Evolutionary conservation across 164 flowering plant species (phyloP), one percentile per base, ranked within the genome.

Genomic region (Liquidambar formosana): DNA sequence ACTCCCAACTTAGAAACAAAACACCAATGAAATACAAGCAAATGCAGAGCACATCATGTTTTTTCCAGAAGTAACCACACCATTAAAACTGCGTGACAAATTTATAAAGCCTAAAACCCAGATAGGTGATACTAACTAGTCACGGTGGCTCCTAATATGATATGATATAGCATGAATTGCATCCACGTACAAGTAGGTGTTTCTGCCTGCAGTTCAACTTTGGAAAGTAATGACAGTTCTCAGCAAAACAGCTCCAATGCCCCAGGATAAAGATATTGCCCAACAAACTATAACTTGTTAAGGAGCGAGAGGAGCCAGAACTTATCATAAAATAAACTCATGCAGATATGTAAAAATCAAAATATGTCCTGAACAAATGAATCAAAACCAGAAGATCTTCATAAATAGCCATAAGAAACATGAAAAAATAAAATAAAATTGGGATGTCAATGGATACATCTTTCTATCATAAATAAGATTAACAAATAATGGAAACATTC

Each of bases 241-340:
- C 66, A 56, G 77, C 57, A 53, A 75, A 58, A 71, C 73, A 56
- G 71, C 73, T 77, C 78, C 70, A 68, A 59, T 63, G 75, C 27
- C 70, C 75, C 60, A 63, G 65, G 51, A 69, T 52, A 65, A 26
- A 56, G 57, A 46, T 58, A 33, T 28, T 60, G 58, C 41, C 68
- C 33, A 61, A 52, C 12, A 77, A 61, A 75, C 82, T 80, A 81
- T 47, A 45, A 64, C 18, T 64, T 41, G 83, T 84, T 69, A 84
- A 84, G 84, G 88, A 82, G 67, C 56, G 61, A 69, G 41, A 84
- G 84, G 88, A 82, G 69, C 51, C 61, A 69, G 41, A 41, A 41
- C 22, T 25, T 26, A 21, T 8, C 2, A 10, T 23, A 45, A 19
- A 67, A 26, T 25, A 44, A 56, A 11, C 41, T 26, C 22, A 12